These are phyloP conservation scores for Pseudocercospora fuligena DNA, from an alignment of 2,329 filamentous ascomycete genomes.

Conservation along the genomic window DNA sequence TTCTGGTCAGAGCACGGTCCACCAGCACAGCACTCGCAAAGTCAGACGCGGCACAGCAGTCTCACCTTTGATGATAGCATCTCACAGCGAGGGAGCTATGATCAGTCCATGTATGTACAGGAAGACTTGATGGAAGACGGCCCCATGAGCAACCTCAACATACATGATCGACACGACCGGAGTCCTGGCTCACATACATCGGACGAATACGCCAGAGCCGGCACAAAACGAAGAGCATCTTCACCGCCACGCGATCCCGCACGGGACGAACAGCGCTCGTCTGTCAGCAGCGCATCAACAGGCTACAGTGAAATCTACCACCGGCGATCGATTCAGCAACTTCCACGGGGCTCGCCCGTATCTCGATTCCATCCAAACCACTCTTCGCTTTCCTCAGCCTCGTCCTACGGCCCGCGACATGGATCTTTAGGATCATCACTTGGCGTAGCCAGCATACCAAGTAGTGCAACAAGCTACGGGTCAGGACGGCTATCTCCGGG, in stretches of 20 bases:
- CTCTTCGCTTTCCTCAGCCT: slow-evolving; percentile 68
- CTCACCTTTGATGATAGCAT: slow-evolving; percentile 49
- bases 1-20: slow-evolving; percentile 47
- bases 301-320: slow-evolving; percentile 57
- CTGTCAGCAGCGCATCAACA: slow-evolving; percentile 47
- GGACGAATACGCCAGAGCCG: slow-evolving; percentile 55
- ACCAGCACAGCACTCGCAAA: slow-evolving; percentile 32
- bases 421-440: slow-evolving; percentile 67
- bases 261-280: slow-evolving; percentile 50
- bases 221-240: slow-evolving; percentile 68
- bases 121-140: slow-evolving; percentile 61
- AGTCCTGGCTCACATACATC: slow-evolving; percentile 46
- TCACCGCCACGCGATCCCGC: slow-evolving; percentile 64
- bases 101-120: slow-evolving; percentile 60
- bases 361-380: slow-evolving; percentile 61
- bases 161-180: slow-evolving; percentile 55
- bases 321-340: slow-evolving; percentile 60
- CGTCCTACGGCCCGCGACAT: slow-evolving; percentile 64
- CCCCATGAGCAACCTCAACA: slow-evolving; percentile 56
- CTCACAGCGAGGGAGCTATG: slow-evolving; percentile 66
- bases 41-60: slow-evolving; percentile 46
- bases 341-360: slow-evolving; percentile 59
- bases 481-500: slow-evolving; percentile 66
- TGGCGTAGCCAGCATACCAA: slow-evolving; percentile 61
- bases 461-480: slow-evolving; percentile 68